phyloP scores from a whole-genome alignment of 2,329 filamentous ascomycete species.

The Colletotrichum sp. region DNA sequence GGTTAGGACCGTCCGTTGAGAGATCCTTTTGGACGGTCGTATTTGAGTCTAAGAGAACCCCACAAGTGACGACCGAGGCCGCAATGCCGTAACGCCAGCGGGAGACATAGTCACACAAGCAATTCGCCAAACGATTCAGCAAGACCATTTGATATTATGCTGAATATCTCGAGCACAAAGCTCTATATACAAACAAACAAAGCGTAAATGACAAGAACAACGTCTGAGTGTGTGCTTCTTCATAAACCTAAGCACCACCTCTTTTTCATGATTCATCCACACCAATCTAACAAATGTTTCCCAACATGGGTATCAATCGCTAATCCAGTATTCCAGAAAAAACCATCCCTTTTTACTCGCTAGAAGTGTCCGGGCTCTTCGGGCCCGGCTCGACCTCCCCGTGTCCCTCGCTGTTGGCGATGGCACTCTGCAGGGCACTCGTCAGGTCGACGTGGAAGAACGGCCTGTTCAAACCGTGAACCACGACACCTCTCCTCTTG shows the following conservation, averaged over 20 bases:
- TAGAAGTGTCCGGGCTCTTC: conserved; percentile 6
- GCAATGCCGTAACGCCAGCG: background rate
- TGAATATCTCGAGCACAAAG: background rate
- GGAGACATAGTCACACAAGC: background rate
- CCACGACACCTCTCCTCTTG: conserved; percentile 63
- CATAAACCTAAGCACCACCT: background rate
- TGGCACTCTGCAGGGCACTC: conserved; percentile 84
- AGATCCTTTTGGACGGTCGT: background rate
- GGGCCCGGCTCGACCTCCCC: conserved; percentile 19
- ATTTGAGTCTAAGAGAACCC: background rate
- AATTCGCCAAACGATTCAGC: background rate
- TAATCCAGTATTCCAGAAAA: background rate
- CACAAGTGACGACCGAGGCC: background rate
- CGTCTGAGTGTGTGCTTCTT: background rate
- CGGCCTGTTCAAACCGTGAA: conserved; percentile 87
- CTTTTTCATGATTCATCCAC: background rate
- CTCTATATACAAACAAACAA: background rate
- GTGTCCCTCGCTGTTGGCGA: conserved; percentile 75
- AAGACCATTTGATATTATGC: background rate
- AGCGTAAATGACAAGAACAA: background rate
- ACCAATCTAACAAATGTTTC: background rate
- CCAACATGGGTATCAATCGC: conserved; percentile 20
- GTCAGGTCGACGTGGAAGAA: conserved; percentile 95
- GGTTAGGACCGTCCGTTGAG: background rate
- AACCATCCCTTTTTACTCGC: background rate